These are phyloP conservation scores for Laguncularia racemosa DNA, from an alignment of 345 rosid genomes.

Conservation along the genomic window DNA sequence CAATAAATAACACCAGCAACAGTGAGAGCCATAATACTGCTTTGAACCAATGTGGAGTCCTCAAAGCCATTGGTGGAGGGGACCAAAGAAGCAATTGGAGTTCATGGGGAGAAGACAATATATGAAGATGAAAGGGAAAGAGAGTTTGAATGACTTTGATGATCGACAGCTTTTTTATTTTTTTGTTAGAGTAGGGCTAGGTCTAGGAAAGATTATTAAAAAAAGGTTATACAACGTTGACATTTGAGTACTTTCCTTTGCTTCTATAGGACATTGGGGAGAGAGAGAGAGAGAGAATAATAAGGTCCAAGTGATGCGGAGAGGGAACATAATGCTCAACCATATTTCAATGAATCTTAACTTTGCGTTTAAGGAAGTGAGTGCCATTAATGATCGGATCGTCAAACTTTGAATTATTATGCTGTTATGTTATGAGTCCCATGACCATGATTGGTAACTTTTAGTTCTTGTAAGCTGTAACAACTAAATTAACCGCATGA, in stretches of 20 bases:
- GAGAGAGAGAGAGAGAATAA: slow-evolving; percentile 3
- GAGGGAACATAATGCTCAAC: slow-evolving; percentile 11
- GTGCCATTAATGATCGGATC: background rate
- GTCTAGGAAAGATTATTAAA: background rate
- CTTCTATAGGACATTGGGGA: background rate
- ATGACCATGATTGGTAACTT: too few species aligned
- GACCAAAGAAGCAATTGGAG: too few species aligned
- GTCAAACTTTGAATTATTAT: too few species aligned
- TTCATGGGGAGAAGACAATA: too few species aligned
- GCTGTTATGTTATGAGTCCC: too few species aligned
- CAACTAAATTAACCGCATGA: too few species aligned
- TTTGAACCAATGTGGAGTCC: background rate
- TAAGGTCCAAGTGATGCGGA: slow-evolving; percentile 16
- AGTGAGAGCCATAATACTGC: too few species aligned
- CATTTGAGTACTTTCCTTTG: background rate
- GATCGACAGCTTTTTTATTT: slow-evolving; percentile 1
- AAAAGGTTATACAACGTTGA: background rate
- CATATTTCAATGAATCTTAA: slow-evolving; percentile 6
- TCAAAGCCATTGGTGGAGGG: slow-evolving; percentile 5
- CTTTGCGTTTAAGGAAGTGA: slow-evolving; percentile 9
- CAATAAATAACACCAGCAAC: too few species aligned
- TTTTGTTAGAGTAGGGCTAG: too few species aligned
- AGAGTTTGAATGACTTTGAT: too few species aligned
- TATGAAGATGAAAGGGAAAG: too few species aligned
- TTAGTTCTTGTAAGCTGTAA: too few species aligned